Base-by-base conservation (phyloP, 2,329 filamentous ascomycete species). In the Sclerotinia subarctica region DNA sequence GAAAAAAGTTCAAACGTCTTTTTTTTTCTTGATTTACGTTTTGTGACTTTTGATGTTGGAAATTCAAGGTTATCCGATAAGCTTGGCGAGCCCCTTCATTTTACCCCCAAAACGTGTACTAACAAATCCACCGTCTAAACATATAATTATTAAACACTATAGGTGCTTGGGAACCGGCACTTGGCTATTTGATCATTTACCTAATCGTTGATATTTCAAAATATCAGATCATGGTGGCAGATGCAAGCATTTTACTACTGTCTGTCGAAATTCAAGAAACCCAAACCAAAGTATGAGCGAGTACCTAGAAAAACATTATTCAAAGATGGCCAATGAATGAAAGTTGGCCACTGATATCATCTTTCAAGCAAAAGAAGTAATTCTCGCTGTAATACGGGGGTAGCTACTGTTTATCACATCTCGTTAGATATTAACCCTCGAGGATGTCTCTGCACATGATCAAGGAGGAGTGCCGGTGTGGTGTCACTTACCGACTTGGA, bases 1-100 rank as follows among this genome's bases (percentile, higher is more conserved):
- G 11, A 21, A 35, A 17, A 3, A 54, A 54, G 17, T 15, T 17
- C 51, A 17, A 42, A 0, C 4, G 5, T 42, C 10, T 42, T 42
- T 42, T 42, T 21, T 24, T 19, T 32, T 13, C 57, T 21, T n/a
- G 24, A 32, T 46, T 59, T 59, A 24, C 29, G 24, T 47, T 47
- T 47, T 32, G 10, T 32, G 24, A 7, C 10, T 26, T 11, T 26
- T 46, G 42, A 32, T 24, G 13, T 11, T 35, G 57, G 21, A 60
- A 47, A 32, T 35, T 60, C 26, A 47, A 35, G 17, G 44, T 62
- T 62, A 21, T 24, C 29, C 8, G 24, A 35, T 62, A 62, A 35
- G 13, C 57, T 42, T 60, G 11, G 26, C 21, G 29, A 47, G 24
- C 57, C 57, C 57, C 42, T 60, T 47, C 58, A 62, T 49, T 44